A percentile compares a stretch with the other conserved stretches of the same genome.
phyloP scores from a whole-genome alignment of 768 basidiomycete genomes.

The Epithele typhae region DNA sequence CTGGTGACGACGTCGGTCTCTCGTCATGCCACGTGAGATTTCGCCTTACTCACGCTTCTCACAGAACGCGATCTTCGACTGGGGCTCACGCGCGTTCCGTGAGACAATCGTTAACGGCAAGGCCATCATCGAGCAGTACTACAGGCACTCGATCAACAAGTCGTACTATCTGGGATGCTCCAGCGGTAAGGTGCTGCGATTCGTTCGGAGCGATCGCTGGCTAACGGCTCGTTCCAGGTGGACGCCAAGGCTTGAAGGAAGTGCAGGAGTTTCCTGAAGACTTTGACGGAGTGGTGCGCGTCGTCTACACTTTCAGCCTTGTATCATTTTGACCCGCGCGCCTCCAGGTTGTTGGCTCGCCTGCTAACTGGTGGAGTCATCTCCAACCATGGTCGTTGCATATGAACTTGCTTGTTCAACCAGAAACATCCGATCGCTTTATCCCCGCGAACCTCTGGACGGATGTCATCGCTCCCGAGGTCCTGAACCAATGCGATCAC shows the following conservation, averaged over 20 bases:
- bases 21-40: no score
- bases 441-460: slow-evolving; percentile 24
- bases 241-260: slow-evolving; percentile 28
- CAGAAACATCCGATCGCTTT: slow-evolving; percentile 19
- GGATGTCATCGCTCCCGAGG: slow-evolving; percentile 25
- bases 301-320: no score
- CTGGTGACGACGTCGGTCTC: slow-evolving; percentile 19
- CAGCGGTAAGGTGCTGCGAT: slow-evolving; percentile 13
- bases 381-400: slow-evolving; percentile 21
- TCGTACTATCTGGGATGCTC: slow-evolving; percentile 30
- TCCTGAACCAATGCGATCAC: slow-evolving; percentile 28
- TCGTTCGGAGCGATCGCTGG: no score
- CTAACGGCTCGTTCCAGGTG: slow-evolving; percentile 12
- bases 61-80: slow-evolving; percentile 28
- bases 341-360: slow-evolving; percentile 27
- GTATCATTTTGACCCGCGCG: background rate
- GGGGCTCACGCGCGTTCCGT: slow-evolving; percentile 25
- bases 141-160: slow-evolving; percentile 17
- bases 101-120: slow-evolving; percentile 23
- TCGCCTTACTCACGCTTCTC: background rate
- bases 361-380: slow-evolving; percentile 25
- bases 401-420: slow-evolving; percentile 19
- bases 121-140: slow-evolving; percentile 24
- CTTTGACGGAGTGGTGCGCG: slow-evolving; percentile 28
- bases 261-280: slow-evolving; percentile 28